phyloP scores from a whole-genome alignment of 768 basidiomycete genomes.

The Galerina marginata region DNA sequence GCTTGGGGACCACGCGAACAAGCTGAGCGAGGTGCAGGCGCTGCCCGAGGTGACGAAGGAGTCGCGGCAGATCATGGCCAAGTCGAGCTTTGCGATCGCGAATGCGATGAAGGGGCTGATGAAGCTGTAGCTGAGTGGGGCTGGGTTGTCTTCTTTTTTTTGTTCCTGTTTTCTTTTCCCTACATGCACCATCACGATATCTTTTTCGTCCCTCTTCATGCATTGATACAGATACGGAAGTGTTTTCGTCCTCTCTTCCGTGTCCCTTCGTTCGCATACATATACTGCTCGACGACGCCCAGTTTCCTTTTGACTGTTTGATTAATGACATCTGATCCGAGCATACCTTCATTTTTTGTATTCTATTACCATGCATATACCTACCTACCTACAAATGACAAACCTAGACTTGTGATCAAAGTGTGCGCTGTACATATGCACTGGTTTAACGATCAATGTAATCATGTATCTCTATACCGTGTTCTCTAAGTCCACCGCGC shows the following conservation, averaged over 20 bases:
- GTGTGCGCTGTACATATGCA: no score
- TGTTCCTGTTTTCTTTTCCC: conserved; percentile 9
- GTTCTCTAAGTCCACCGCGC: no score
- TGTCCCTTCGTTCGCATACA: no score
- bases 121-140: conserved; percentile 57
- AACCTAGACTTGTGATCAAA: background rate
- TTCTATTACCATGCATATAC: conserved; percentile 6
- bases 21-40: conserved; percentile 88
- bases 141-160: background rate
- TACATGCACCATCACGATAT: background rate
- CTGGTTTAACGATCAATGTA: no score
- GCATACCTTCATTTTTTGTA: conserved; percentile 1
- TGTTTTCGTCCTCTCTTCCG: no score
- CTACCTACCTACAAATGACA: background rate
- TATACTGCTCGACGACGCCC: background rate
- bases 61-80: conserved; percentile 92
- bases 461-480: background rate
- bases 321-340: background rate
- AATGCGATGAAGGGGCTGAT: conserved; percentile 95
- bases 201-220: background rate
- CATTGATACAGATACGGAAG: no score
- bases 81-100: conserved; percentile 94
- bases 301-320: background rate
- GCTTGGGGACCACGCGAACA: conserved; percentile 88
- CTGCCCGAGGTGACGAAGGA: conserved; percentile 88